These are phyloP conservation scores for Juglanconis oblonga DNA, from an alignment of 2,329 filamentous ascomycete genomes.

Conservation along the genomic window DNA sequence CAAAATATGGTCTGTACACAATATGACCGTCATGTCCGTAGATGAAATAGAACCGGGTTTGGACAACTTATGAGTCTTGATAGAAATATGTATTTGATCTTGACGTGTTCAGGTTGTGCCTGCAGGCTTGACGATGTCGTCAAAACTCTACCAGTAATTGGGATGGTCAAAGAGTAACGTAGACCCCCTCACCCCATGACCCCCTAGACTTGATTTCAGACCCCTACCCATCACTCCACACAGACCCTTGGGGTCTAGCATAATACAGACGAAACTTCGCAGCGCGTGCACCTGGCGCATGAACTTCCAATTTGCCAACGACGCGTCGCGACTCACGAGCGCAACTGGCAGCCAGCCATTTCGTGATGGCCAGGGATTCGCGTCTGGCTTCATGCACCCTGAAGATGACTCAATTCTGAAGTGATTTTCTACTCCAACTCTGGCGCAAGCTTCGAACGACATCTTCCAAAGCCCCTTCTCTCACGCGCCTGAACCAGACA, in stretches of 20 bases:
- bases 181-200: background rate
- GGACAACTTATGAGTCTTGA: too few species aligned
- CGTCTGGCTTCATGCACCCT: background rate
- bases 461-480: background rate
- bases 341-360: conserved; percentile 1
- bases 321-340: conserved; percentile 8
- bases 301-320: conserved; percentile 3
- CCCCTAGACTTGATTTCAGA: background rate
- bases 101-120: too few species aligned
- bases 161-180: background rate
- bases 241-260: background rate
- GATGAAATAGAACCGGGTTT: too few species aligned
- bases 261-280: too few species aligned
- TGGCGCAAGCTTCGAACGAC: background rate
- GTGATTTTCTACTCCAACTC: background rate
- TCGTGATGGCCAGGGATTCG: conserved; percentile 2
- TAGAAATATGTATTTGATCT: too few species aligned
- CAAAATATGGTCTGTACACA: too few species aligned
- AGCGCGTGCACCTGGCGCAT: background rate
- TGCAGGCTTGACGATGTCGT: too few species aligned
- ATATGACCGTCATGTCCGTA: too few species aligned
- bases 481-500: background rate
- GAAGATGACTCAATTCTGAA: background rate
- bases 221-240: too few species aligned
- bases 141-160: too few species aligned